Base-by-base conservation (phyloP, 2,329 filamentous ascomycete genomes). In the Alternaria ventricosa region DNA sequence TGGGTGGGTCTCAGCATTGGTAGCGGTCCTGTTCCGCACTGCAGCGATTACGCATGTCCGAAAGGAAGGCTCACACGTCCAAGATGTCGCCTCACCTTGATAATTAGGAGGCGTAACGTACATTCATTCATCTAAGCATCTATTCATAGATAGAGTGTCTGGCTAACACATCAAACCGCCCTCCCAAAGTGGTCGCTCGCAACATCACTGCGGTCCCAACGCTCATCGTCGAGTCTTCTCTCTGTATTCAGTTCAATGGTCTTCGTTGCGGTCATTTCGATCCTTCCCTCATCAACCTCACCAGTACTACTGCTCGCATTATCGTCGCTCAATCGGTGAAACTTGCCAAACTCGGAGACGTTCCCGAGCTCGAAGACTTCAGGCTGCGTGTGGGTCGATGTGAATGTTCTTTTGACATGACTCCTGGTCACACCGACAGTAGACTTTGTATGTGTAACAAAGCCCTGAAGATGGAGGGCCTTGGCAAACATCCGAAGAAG, bases 401-500 rank as follows among this genome's bases (percentile, higher is more conserved):
- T 45, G 30, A 12, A 27, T 47, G 51, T 61, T 33, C 44, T 43
- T 13, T 55, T 61, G 22, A 15, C 45, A 51, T 28, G 61, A 47
- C 50, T 55, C 23, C 33, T 53, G 13, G 44, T 63, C 27, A 22
- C 45, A 13, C 51, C 58, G 18, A 57, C 43, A 2, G 62, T 61
- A 6, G 67, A 65, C 20, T 58, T 69, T 8, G 67, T 66, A 46
- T 71, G 61, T 12, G 70, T 71, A 20, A 73, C 25, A n/a, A 75
- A 55, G 6, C 60, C 55, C 15, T 68, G 57, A 3, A 75, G 61
- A 36, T 71, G 65, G 6, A 75, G 65, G 10, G 56, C 58, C 53
- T 63, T 69, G 22, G 66, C 70, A 22, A 71, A 36, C 59, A 69
- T 67, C 28, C 68, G 63, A 54, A 75, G 71, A 23, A 76, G 62